These are phyloP conservation scores for Protomyces inundatus DNA, from an alignment of 1,139 yeast genomes.

Conservation along the genomic window DNA sequence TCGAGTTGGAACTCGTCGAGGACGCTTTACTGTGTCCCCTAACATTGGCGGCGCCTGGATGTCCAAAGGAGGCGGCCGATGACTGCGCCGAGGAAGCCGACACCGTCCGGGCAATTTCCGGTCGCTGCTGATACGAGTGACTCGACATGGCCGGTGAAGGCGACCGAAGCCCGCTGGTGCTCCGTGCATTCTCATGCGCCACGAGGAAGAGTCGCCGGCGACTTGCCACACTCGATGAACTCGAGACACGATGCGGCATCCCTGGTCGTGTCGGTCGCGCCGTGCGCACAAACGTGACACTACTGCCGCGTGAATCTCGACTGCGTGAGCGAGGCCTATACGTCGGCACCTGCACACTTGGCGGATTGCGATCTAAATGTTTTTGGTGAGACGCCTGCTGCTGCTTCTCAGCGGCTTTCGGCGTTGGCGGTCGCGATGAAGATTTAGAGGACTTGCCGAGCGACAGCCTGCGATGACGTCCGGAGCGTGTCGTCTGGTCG, in stretches of 20 bases:
- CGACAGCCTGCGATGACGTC: background rate
- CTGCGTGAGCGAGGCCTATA: background rate
- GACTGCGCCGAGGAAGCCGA: constrained; percentile 20
- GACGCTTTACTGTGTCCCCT: constrained; percentile 22
- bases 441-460: background rate
- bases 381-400: too few relatives aligned
- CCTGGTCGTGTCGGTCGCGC: background rate
- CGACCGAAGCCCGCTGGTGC: background rate
- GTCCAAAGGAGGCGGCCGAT: constrained; percentile 15
- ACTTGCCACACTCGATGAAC: background rate
- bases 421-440: background rate
- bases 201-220: background rate
- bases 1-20: constrained; percentile 22
- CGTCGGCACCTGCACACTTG: too few relatives aligned
- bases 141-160: background rate
- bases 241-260: background rate
- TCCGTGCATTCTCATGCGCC: background rate
- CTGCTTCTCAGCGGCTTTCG: background rate
- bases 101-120: constrained; percentile 1
- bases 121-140: background rate
- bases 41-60: background rate
- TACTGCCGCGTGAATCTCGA: background rate
- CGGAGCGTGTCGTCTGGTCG: constrained; percentile 1
- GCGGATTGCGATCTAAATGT: too few relatives aligned
- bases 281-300: background rate